These are phyloP conservation scores for Colletotrichum theobromicola DNA, from an alignment of 2,329 filamentous ascomycete species.

Conservation along the genomic window DNA sequence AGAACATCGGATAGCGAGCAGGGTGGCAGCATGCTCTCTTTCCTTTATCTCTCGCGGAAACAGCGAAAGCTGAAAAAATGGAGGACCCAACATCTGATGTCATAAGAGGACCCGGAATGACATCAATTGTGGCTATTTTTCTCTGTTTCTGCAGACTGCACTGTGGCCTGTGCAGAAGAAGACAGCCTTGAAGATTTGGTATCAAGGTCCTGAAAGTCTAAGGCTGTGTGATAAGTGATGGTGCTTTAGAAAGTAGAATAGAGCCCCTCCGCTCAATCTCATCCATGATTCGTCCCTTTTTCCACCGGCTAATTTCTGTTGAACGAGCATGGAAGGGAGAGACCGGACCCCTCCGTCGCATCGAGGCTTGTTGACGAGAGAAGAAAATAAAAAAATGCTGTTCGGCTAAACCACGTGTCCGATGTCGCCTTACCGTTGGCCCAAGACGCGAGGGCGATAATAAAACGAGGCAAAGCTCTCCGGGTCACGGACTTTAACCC, in stretches of 20 bases:
- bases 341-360: neutral
- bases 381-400: neutral
- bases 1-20: neutral
- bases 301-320: neutral
- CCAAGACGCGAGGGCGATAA: neutral
- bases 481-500: neutral
- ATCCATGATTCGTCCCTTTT: no score
- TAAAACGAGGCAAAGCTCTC: neutral
- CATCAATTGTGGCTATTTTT: neutral
- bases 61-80: neutral
- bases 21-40: neutral
- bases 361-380: neutral
- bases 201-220: neutral
- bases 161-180: neutral
- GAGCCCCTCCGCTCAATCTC: no score
- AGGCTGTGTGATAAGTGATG: neutral
- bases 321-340: neutral
- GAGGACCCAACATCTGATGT: neutral
- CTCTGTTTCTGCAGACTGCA: neutral
- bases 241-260: no score
- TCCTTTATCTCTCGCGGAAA: neutral
- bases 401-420: neutral
- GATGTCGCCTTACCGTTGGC: slow-evolving; percentile 6
- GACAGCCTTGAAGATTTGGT: neutral
- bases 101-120: neutral